Conservation (phyloP, 305 asterid genomes). For the Euphrasia arctica region DNA sequence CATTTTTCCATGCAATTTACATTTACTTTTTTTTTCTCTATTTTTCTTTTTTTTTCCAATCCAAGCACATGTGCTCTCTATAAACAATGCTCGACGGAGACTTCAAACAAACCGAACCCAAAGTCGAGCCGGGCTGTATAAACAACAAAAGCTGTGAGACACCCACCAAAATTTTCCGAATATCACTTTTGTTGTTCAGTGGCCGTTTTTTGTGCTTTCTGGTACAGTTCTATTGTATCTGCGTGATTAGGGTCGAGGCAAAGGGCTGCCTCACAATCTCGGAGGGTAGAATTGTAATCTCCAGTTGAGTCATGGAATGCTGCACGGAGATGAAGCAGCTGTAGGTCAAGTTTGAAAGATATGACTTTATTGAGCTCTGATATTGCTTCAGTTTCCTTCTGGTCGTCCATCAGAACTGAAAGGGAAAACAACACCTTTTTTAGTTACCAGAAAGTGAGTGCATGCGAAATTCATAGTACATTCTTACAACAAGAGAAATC, state of each 20-base stretch:
- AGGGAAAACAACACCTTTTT: neutral
- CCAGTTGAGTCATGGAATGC: slow-evolving; percentile 87
- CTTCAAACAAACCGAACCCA: slow-evolving; percentile 17
- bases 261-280: slow-evolving; percentile 88
- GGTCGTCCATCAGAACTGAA: slow-evolving; percentile 92
- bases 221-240: slow-evolving; percentile 67
- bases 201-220: slow-evolving; percentile 36
- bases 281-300: slow-evolving; percentile 47
- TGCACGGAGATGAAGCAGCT: slow-evolving; percentile 90
- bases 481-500: neutral
- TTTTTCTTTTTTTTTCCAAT: slow-evolving; percentile 6
- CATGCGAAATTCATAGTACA: neutral
- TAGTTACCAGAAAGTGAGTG: neutral
- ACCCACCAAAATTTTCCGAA: slow-evolving; percentile 16
- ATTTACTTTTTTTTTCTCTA: slow-evolving; percentile 2
- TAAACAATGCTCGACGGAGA: slow-evolving; percentile 17
- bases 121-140: slow-evolving; percentile 19
- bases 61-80: slow-evolving; percentile 23
- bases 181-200: slow-evolving; percentile 28
- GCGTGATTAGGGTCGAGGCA: slow-evolving; percentile 76
- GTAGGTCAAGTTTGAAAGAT: slow-evolving; percentile 77
- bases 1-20: slow-evolving; percentile 21
- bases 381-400: slow-evolving; percentile 78
- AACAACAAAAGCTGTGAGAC: neutral
- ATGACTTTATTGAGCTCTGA: slow-evolving; percentile 76